phyloP scores from a whole-genome alignment of 257 asterid genomes.

The Nicotiana otophora region DNA sequence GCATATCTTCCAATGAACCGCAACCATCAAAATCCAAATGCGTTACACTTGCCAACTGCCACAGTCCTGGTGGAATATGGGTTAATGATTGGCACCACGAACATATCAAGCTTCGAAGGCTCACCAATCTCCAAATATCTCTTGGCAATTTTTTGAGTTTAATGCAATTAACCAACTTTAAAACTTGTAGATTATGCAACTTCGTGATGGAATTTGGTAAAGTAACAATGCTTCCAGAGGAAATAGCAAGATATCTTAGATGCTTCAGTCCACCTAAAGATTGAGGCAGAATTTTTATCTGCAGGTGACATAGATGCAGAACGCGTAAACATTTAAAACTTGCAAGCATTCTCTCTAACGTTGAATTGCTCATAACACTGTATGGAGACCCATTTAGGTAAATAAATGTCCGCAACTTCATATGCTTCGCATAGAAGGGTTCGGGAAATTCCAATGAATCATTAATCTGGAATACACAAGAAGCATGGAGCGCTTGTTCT shows the following conservation, averaged over 20 bases:
- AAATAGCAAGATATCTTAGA: background rate
- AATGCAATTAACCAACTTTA: background rate
- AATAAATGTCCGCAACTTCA: background rate
- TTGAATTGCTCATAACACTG: background rate
- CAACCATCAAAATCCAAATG: background rate
- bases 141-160: background rate
- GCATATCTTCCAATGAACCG: background rate
- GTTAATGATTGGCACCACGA: background rate
- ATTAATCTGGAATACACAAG: background rate
- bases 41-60: background rate
- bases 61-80: background rate
- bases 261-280: conserved; percentile 4
- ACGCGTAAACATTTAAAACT: background rate
- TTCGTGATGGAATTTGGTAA: conserved; percentile 6
- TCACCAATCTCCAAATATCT: conserved; percentile 3
- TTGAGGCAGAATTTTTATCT: background rate
- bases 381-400: background rate
- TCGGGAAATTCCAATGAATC: background rate
- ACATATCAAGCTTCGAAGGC: background rate
- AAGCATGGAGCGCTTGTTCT: background rate
- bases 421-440: background rate
- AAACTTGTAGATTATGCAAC: background rate
- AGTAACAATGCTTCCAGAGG: background rate
- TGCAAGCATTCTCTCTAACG: background rate
- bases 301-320: background rate